Base-by-base conservation (phyloP, 495 filamentous ascomycete genomes). In the Penicillium arizonense region DNA sequence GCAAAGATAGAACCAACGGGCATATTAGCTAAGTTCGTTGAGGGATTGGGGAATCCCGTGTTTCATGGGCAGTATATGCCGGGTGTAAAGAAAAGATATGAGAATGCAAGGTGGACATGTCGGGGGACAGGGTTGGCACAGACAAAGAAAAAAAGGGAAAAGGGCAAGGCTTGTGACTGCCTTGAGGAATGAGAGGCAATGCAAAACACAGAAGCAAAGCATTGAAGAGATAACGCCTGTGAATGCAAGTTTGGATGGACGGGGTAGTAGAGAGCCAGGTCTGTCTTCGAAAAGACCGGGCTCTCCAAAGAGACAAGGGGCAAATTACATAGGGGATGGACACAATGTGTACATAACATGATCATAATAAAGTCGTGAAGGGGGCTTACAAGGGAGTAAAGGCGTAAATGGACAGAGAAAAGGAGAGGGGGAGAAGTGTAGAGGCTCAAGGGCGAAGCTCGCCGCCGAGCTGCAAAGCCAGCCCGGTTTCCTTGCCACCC, bases 401-500 rank as follows among this genome's bases (percentile, higher is more conserved):
- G 45, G 23, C 34, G 54, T 38, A 42, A 51, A 63, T 61, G 32
- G 24, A 61, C 53, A 58, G 38, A 59, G 65, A 65, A 64, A 40
- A 21, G 55, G 52, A 64, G 5, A 37, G 33, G 35, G 14, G n/a
- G n/a, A 30, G 20, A 34, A 28, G 11, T 9, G 36, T 21, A 6
- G 8, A 14, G n/a, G 8, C 32, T 56, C 57, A 75, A 35, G 67
- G 75, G 18, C 67, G 69, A 12, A 77, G 53, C 52, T 76, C 75
- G 44, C 70, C 75, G 12, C 75, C 75, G 21, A 77, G 71, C 50
- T 77, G 73, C 36, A 77, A 40, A 11, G 72, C 65, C 14, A 69
- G 53, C 20, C 69, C 67, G 2, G 56, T 53, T n/a, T 65, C 63
- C 39, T 74, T 75, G 14, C 42, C 57, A 37, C 59, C 58, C 11